Evolutionary conservation across 768 basidiomycete genomes (phyloP).

Genomic region (Trametopsis cervina): DNA sequence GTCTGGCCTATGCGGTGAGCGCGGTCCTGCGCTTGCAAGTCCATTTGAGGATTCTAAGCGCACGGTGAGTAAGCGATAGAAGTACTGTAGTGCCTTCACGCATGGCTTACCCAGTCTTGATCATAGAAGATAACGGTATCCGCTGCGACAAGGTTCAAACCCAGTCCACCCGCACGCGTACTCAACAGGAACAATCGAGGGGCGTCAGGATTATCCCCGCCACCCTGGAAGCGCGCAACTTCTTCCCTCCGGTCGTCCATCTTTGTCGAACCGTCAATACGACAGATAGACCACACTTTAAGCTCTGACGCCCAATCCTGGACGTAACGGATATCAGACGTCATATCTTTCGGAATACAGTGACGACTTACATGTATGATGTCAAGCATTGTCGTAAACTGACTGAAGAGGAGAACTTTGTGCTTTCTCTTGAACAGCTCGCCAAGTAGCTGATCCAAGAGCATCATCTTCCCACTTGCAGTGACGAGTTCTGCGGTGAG

Average conservation of each 20-base stretch:
- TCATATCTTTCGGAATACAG: background rate
- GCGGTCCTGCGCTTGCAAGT: slow-evolving; percentile 91
- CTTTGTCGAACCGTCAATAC: slow-evolving; percentile 85
- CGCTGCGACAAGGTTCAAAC: slow-evolving; percentile 74
- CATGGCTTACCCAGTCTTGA: slow-evolving; percentile 70
- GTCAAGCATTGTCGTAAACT: slow-evolving; percentile 95
- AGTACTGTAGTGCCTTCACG: background rate
- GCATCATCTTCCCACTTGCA: slow-evolving; percentile 94
- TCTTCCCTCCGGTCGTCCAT: slow-evolving; percentile 79
- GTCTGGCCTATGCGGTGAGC: slow-evolving; percentile 97
- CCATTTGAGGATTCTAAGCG: slow-evolving; percentile 94
- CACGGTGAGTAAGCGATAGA: background rate
- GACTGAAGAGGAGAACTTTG: slow-evolving; percentile 84
- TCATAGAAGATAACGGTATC: slow-evolving; percentile 95
- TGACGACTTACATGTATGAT: slow-evolving; percentile 69
- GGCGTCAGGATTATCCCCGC: slow-evolving; percentile 51
- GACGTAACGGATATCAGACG: background rate
- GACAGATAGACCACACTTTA: slow-evolving; percentile 79
- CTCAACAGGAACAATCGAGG: slow-evolving; percentile 75
- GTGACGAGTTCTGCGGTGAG: slow-evolving; percentile 78
- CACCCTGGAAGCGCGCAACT: slow-evolving; percentile 79
- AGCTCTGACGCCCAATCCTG: slow-evolving; percentile 84
- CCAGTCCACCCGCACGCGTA: slow-evolving; percentile 74
- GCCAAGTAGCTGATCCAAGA: slow-evolving; percentile 80
- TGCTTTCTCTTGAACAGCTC: slow-evolving; percentile 76